phyloP scores from a whole-genome alignment of 768 basidiomycete species.

The Gymnopilus dilepis region DNA sequence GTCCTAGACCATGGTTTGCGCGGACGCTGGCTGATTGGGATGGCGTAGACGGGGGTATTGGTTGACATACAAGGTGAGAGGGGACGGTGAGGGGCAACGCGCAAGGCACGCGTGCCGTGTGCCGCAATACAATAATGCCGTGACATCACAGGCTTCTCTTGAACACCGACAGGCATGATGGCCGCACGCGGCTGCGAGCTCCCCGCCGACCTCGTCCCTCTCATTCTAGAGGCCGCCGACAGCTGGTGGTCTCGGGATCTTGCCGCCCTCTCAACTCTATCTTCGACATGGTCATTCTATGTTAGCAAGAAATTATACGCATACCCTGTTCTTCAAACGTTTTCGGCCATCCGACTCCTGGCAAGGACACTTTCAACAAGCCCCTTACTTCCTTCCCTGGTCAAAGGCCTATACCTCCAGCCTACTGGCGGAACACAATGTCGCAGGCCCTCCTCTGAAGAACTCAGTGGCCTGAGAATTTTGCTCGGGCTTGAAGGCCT shows the following conservation, averaged over 20 bases:
- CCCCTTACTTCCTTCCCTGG: constrained; percentile 37
- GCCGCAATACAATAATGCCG: not conserved
- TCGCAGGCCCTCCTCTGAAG: constrained; percentile 25
- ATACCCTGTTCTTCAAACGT: constrained; percentile 46
- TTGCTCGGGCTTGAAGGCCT: constrained; percentile 50
- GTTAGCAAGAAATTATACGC: constrained; percentile 51
- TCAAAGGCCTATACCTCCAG: constrained; percentile 48
- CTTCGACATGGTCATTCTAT: constrained; percentile 50
- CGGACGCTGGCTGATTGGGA: constrained; percentile 61
- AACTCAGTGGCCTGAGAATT: constrained; percentile 44
- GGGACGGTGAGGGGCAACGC: constrained; percentile 16
- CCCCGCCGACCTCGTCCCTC: constrained; percentile 56
- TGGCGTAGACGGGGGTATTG: constrained; percentile 36
- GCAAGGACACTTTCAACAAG: constrained; percentile 47
- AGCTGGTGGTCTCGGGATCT: constrained; percentile 64
- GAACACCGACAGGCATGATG: constrained; percentile 16
- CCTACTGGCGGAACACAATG: constrained; percentile 30
- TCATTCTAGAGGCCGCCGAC: constrained; percentile 52
- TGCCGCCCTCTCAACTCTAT: constrained; percentile 52
- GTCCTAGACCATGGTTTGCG: constrained; percentile 57
- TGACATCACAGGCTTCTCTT: constrained; percentile 25
- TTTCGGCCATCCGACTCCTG: constrained; percentile 45
- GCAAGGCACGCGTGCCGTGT: not conserved
- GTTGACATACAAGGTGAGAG: constrained; percentile 28
- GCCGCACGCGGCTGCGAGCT: constrained; percentile 31